Base-by-base conservation (phyloP, 225 moss, liverwort and hornwort genomes). In the Straminergon stramineum region DNA sequence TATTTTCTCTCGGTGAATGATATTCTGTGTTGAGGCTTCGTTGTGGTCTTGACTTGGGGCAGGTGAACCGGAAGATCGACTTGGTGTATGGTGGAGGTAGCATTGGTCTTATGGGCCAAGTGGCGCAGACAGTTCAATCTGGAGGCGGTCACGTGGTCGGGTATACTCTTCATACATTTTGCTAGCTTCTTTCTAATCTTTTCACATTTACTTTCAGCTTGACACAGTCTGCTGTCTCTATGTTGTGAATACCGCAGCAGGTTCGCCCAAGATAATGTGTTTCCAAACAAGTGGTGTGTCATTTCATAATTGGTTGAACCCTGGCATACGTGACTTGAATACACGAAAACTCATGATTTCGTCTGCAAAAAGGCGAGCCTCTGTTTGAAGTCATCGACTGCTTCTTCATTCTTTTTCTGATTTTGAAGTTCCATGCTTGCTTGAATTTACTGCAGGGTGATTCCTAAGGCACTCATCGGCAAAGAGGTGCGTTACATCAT, bases 11-110 rank as follows among this genome's bases (percentile, higher is more conserved):
- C 14, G 26, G 56, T 75, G 26, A 24, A 76, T 27, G n/a, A 15
- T 70, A 27, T 70, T 51, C 28, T 57, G 73, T 37, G 45, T 69
- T 83, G 39, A 31, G 56, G 4, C 15, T 71, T 66, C 60, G 82
- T 37, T 23, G 68, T 65, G 84, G 58, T 75, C 71, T 69, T 68
- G 76, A 43, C 17, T 53, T 68, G 41, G 83, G 79, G 88, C 90
- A 98, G 98, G 95, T 98, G 88, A 91, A 89, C 24, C 96, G 96
- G 61, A 94, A 96, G 88, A 96, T 98, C n/a, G 95, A 98, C 84
- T 91, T 98, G 87, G 98, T 98, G n/a, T 97, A 97, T 77, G 98
- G 97, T 76, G 97, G 97, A 77, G 98, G 98, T 27, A 97, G 95
- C 66, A 93, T 96, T 76, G 98, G 98, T 9, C 93, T 98, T 13